These are phyloP conservation scores for Arabidopsis arenosa DNA, from an alignment of 345 rosid species.

Conservation along the genomic window DNA sequence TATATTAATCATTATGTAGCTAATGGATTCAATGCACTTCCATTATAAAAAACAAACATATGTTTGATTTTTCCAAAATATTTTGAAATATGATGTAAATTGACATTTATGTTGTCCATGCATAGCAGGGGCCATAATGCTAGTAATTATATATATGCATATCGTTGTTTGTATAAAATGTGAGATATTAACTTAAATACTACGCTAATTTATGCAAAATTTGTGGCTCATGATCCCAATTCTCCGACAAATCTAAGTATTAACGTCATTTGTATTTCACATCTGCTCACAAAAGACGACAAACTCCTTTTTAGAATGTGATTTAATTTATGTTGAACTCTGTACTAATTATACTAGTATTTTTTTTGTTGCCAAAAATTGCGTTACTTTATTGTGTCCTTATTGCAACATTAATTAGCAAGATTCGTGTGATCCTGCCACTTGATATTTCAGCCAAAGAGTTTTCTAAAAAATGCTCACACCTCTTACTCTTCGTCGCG, in stretches of 20 bases:
- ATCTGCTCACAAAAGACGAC: constrained; percentile 38
- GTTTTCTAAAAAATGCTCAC: not conserved
- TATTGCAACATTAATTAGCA: constrained; percentile 23
- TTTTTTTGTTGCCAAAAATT: not conserved
- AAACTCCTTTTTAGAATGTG: constrained; percentile 27
- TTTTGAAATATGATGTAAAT: too few species aligned
- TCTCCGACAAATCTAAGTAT: constrained; percentile 43
- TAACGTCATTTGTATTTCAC: constrained; percentile 39
- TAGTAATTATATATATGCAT: not conserved
- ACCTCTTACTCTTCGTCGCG: constrained; percentile 8
- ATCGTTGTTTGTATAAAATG: not conserved
- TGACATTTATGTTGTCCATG: too few species aligned
- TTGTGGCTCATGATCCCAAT: constrained; percentile 46
- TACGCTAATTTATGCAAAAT: constrained; percentile 46
- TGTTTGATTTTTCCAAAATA: too few species aligned
- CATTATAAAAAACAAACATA: too few species aligned
- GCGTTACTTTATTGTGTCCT: constrained; percentile 25
- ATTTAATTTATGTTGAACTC: not conserved
- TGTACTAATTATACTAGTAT: constrained; percentile 4
- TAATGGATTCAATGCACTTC: too few species aligned
- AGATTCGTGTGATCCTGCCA: constrained; percentile 30
- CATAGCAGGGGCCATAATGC: too few species aligned
- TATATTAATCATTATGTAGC: too few species aligned
- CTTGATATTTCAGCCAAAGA: constrained; percentile 19
- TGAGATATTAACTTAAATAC: constrained; percentile 19